A percentile compares a stretch with the other conserved stretches of the same genome.
Evolutionary conservation across 192 early-diverging fungal species (phyloP).

Genomic region (Lobosporangium transversale): DNA sequence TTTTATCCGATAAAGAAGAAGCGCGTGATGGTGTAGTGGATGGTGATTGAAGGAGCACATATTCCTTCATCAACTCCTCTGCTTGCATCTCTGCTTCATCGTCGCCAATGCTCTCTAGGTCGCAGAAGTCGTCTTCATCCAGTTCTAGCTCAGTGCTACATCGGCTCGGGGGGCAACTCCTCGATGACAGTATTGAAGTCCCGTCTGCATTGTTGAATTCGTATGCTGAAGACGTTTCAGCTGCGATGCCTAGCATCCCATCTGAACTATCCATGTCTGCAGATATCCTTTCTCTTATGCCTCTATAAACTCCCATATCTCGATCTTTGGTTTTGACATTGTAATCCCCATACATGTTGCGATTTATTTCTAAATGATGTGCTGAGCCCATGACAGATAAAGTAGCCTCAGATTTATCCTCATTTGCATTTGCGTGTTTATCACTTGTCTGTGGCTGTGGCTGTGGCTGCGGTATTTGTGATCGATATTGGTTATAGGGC

Average conservation of each 20-base stretch:
- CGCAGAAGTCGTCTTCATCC: slow-evolving; percentile 25
- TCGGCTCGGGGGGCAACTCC: background rate
- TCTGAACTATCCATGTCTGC: too few relatives aligned
- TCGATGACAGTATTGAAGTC: background rate
- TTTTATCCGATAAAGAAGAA: background rate
- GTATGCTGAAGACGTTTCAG: background rate
- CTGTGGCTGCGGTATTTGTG: background rate
- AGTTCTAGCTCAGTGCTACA: background rate
- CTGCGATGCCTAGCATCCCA: background rate
- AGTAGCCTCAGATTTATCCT: background rate
- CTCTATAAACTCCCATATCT: too few relatives aligned
- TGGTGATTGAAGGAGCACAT: slow-evolving; percentile 19
- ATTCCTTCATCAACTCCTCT: slow-evolving; percentile 31
- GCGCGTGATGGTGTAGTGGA: background rate
- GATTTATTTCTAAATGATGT: background rate
- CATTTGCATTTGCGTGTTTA: too few relatives aligned
- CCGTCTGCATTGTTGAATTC: background rate
- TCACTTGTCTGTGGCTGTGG: background rate
- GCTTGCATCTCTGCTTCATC: slow-evolving; percentile 45
- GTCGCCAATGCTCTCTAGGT: slow-evolving; percentile 37
- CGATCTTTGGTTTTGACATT: too few relatives aligned
- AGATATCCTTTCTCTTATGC: background rate
- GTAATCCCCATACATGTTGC: too few relatives aligned
- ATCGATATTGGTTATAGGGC: background rate
- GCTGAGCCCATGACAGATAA: background rate